Evolutionary conservation across 495 filamentous ascomycete species (phyloP).

Genomic region (Cetradonia linearis): DNA sequence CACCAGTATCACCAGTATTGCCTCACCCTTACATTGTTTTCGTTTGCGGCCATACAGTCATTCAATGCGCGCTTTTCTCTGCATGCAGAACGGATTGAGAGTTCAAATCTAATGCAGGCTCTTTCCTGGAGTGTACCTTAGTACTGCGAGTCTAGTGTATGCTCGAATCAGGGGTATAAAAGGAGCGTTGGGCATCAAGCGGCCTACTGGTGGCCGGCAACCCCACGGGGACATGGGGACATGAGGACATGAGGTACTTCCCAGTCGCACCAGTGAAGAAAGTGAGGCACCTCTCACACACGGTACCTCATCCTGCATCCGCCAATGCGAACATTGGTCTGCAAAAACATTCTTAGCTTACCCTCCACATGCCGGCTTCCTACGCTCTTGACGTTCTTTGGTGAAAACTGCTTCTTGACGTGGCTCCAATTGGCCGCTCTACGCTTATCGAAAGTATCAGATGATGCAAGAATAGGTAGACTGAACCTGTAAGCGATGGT

Average conservation of each 20-base stretch:
- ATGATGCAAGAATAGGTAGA: conserved; percentile 4
- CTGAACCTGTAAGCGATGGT: conserved; percentile 2
- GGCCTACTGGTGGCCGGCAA: conserved; percentile 2
- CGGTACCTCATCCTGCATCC: conserved; percentile 4
- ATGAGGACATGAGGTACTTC: too few relatives aligned
- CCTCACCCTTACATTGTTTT: neutral
- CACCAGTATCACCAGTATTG: neutral
- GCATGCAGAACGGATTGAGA: neutral
- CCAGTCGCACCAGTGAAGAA: too few relatives aligned
- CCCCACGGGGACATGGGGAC: conserved; percentile 8
- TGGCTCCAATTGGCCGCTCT: conserved; percentile 20
- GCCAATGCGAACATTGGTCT: conserved; percentile 5
- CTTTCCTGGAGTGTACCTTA: neutral
- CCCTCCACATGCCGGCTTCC: neutral
- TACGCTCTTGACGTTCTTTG: neutral
- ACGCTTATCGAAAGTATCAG: conserved; percentile 11
- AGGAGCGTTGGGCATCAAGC: conserved; percentile 17
- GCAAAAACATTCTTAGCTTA: conserved; percentile 3
- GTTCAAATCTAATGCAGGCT: conserved; percentile 10
- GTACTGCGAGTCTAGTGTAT: conserved; percentile 5
- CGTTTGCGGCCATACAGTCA: neutral
- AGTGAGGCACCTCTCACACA: conserved; percentile 9
- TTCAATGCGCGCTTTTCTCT: neutral
- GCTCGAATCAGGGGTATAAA: conserved; percentile 13
- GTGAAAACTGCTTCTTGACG: conserved; percentile 18